A percentile compares a stretch with the other conserved stretches of the same genome.
These are phyloP conservation scores for Anaeromyces robustus DNA, from an alignment of 192 early-diverging fungal species.

Conservation along the genomic window DNA sequence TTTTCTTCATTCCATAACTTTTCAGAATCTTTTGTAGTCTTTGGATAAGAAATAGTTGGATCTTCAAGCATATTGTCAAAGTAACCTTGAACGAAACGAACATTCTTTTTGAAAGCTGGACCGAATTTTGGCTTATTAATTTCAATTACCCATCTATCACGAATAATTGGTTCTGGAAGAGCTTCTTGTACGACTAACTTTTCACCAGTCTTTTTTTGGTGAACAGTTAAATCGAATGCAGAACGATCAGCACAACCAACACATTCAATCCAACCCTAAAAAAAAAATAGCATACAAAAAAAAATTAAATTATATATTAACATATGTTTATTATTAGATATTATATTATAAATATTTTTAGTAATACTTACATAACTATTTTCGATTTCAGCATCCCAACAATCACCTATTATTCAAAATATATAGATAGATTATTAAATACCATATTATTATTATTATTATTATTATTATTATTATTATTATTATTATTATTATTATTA, in stretches of 20 bases:
- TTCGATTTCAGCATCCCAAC: slow-evolving; percentile 97
- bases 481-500: too few species aligned
- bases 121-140: slow-evolving; percentile 85
- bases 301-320: too few species aligned
- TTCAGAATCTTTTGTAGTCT: slow-evolving; percentile 5
- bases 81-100: slow-evolving; percentile 70
- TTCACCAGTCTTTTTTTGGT: slow-evolving; percentile 74
- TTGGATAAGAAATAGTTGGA: background rate
- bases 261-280: slow-evolving; percentile 93
- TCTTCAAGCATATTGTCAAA: slow-evolving; percentile 36
- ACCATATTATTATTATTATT: too few species aligned
- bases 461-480: too few species aligned
- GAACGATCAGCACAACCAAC: slow-evolving; percentile 99
- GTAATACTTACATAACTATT: slow-evolving; percentile 54
- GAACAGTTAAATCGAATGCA: slow-evolving; percentile 89
- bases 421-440: too few species aligned
- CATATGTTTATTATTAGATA: too few species aligned
- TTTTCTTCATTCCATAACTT: slow-evolving; percentile 31
- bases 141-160: slow-evolving; percentile 63
- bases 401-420: slow-evolving; percentile 32
- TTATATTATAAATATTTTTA: background rate
- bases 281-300: too few species aligned
- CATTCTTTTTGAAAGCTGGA: slow-evolving; percentile 78
- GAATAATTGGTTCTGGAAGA: slow-evolving; percentile 63
- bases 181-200: slow-evolving; percentile 85